Evolutionary conservation across 2,329 filamentous ascomycete genomes (phyloP), one percentile per base, ranked within the genome.

Genomic region (Coniella vitis): DNA sequence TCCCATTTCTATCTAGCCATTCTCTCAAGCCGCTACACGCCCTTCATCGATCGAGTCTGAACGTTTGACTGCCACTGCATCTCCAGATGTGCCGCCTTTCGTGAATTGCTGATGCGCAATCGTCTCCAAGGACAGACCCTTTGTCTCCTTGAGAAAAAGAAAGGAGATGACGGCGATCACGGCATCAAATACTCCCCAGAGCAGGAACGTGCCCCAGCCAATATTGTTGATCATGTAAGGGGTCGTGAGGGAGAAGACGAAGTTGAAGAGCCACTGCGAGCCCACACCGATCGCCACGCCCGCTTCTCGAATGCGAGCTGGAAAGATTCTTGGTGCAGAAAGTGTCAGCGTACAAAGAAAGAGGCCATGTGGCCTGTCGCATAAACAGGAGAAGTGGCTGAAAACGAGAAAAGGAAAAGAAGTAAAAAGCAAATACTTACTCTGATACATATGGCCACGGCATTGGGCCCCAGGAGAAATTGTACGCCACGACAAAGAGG

Each of bases 81-180:
- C 47, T 0, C 45, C 32, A 4, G 51, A 43, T 10, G 55, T 54
- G 38, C 7, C n/a, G 13, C 54, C 45, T 4, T 54, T 54, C 20
- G 54, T 56, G 38, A 62, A 64, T 9, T 57, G 49, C 38, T 60
- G 58, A 16, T 62, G 56, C 2, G 61, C 64, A 52, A 70, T 69
- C 56, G 82, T 75, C 63, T 87, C 84, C 31, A 86, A 72, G 0
- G 77, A 79, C 5, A 85, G 69, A 38, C 82, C 82, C 65, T 85
- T 85, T 42, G 83, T 87, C 66, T 86, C 83, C 50, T 83, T 81
- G 49, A 86, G 68, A 60, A 79, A 72, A 55, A 75, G 74, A 58
- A 65, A 78, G 21, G 76, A 68, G 55, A 74, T 49, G 7, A 58
- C 29, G 2, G 60, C 61, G 39, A 73, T 73, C 32, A 69, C 57